Base-by-base conservation (phyloP, 2,329 filamentous ascomycete genomes). In the Colletotrichum lupini region DNA sequence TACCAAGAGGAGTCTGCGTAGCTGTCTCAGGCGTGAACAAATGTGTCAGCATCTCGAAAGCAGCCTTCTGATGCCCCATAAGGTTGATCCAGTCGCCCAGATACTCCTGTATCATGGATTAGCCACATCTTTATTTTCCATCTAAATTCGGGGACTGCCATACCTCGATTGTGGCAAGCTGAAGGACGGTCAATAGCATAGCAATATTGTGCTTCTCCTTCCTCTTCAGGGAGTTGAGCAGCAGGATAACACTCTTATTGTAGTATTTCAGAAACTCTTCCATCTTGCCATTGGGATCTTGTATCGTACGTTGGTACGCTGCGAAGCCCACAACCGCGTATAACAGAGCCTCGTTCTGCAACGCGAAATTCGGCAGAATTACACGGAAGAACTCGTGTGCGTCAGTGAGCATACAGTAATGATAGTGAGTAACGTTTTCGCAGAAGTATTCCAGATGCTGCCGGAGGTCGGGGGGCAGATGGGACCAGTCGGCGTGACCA, bases 61-160 rank as follows among this genome's bases (percentile, higher is more conserved):
- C 97, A 12, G 96, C 97, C 80, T 93, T 95, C 81, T 98, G 95
- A 80, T 98, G 97, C 26, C 95, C 94, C 83, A 97, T 92, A 19
- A 98, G 87, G 78, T 97, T 98, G 66, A 97, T 91, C 95, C 95
- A 98, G 80, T 99, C 97, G 14, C 97, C 97, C 58, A 98, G 88
- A 78, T 95, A 97, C 83, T 98, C 97, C 95, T 98, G 78, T 57
- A 67, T 49, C 35, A 42, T 1, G 19, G 19, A 70, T 78, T 64
- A 77, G 74, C 32, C 19, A 61, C 28, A 55, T 11, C 26, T 76
- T 73, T 75, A 69, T 57, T 61, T 63, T 32, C 14, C 9, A 16
- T 35, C 24, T 19, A n/a, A 12, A 35, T 46, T 6, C 22, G 12
- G 32, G 11, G n/a, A 11, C 42, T 8, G 35, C 22, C 85, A 79